Evolutionary conservation across 2,329 filamentous ascomycete species (phyloP).

Genomic region (Trichoderma atrobrunneum): DNA sequence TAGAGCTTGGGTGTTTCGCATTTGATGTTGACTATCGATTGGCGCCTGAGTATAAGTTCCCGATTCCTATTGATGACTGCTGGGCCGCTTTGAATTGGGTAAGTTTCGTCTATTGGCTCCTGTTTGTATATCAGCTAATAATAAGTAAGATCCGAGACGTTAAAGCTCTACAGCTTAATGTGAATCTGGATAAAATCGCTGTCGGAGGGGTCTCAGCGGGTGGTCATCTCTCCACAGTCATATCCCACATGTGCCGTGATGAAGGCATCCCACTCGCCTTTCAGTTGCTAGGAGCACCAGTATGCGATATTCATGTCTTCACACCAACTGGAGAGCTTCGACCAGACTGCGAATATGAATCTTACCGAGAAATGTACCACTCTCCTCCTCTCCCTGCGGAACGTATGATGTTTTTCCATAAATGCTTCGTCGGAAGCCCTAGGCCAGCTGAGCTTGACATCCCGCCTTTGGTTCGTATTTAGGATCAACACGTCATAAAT

Average conservation of each 20-base stretch:
- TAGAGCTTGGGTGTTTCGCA: not conserved
- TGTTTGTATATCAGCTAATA: not conserved
- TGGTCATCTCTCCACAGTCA: not conserved
- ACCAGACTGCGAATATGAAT: not conserved
- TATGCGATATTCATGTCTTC: not conserved
- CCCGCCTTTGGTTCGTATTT: not conserved
- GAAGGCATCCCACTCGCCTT: not conserved
- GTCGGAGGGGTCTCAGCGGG: not conserved
- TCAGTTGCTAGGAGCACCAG: not conserved
- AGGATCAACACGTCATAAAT: not conserved
- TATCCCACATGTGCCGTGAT: not conserved
- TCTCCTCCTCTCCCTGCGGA: not conserved
- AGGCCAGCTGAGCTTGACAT: not conserved
- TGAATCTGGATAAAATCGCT: not conserved
- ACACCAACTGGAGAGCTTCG: not conserved
- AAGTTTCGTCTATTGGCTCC: not conserved
- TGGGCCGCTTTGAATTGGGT: not conserved
- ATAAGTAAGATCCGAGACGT: not conserved
- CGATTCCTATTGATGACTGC: not conserved
- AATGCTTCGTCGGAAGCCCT: not conserved
- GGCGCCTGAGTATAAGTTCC: not conserved
- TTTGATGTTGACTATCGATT: not conserved
- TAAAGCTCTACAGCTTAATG: not conserved
- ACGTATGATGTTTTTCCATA: not conserved
- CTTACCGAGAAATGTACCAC: not conserved